Evolutionary conservation across 371 early-diverging fungal species (phyloP).

Genomic region (Funneliformis caledonium): DNA sequence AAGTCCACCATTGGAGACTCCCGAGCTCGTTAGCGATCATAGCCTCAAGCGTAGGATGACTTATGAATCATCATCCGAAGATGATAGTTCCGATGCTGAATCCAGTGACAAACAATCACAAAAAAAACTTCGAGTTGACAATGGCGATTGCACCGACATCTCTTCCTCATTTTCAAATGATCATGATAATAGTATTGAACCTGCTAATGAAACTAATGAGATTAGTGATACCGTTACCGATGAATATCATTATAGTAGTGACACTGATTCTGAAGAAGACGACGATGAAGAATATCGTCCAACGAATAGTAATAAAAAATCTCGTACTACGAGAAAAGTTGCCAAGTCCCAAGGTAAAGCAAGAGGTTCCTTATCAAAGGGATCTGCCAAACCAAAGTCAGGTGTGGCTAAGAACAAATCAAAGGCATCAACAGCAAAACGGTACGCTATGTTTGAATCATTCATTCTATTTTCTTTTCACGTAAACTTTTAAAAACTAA

Average conservation of each 20-base stretch:
- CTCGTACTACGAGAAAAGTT: not conserved
- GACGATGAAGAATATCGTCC: slow-evolving; percentile 35
- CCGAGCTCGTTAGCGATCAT: slow-evolving; percentile 31
- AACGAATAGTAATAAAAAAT: not conserved
- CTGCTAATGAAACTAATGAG: not conserved
- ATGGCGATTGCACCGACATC: not conserved
- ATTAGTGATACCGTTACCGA: not conserved
- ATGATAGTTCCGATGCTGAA: slow-evolving; percentile 10
- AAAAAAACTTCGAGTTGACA: not conserved
- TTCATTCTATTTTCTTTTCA: not conserved
- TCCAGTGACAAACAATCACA: not conserved
- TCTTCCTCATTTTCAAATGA: not conserved
- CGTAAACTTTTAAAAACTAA: not conserved
- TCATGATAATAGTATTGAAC: not conserved
- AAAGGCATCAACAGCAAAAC: not conserved
- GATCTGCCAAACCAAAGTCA: not conserved
- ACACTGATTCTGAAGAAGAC: slow-evolving; percentile 27
- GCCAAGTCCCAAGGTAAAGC: not conserved
- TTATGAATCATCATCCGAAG: slow-evolving; percentile 10
- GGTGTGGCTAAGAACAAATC: not conserved
- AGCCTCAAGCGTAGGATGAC: slow-evolving; percentile 23
- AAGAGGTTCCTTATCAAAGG: not conserved
- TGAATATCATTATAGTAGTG: slow-evolving; percentile 33
- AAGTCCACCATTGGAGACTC: slow-evolving; percentile 30
- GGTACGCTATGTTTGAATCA: not conserved